Base-by-base conservation (phyloP, 2,329 filamentous ascomycete genomes). In the Cadophora sp. region DNA sequence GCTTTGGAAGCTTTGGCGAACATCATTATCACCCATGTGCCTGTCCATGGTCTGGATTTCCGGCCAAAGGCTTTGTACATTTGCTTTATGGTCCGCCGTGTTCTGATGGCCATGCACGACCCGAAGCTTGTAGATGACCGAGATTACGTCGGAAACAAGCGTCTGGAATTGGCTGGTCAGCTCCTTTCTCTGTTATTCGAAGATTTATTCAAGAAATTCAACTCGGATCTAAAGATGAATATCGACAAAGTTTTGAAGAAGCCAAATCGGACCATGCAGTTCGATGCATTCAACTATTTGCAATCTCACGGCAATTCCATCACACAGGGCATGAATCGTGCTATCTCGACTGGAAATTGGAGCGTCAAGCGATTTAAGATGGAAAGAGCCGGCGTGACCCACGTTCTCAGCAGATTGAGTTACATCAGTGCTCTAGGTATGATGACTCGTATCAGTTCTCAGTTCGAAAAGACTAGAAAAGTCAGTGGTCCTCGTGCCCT, bases 371-470 rank as follows among this genome's bases (percentile, higher is more conserved):
- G 97, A 79, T 99, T 99, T 83, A 94, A 95, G 80, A 99, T 99
- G 96, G 97, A 98, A 77, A 87, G 95, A 78, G 95, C 96, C 26
- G 96, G 96, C 77, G 94, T 99, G 26, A 98, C 97, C 0, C 96
- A 99, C 80, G 94, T 99, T 50, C 85, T 99, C 60, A 98, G 95
- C 80, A 89, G 96, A 71, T 84, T 99, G 65, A 98, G 95, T 80
- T 99, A 98, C 78, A 97, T 99, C 79, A 92, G 92, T 71, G 96
- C 96, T 31, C 87, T 99, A 31, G 97, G 97, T 71, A 99, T 99
- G 97, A 99, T 99, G 96, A 99, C 96, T 16, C 88, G 96, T 79
- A 98, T 99, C 76, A 96, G 92, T 79, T 97, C 92, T 86, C 96
- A 99, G 82, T 99, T 99, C 77, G 96, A 99, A 79, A 99, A 99